Percentiles rank a stretch among this genome's conserved stretches.
Evolutionary conservation across 1,284 basidiomycete genomes (phyloP).

Genomic region (Ustilago trichophora): DNA sequence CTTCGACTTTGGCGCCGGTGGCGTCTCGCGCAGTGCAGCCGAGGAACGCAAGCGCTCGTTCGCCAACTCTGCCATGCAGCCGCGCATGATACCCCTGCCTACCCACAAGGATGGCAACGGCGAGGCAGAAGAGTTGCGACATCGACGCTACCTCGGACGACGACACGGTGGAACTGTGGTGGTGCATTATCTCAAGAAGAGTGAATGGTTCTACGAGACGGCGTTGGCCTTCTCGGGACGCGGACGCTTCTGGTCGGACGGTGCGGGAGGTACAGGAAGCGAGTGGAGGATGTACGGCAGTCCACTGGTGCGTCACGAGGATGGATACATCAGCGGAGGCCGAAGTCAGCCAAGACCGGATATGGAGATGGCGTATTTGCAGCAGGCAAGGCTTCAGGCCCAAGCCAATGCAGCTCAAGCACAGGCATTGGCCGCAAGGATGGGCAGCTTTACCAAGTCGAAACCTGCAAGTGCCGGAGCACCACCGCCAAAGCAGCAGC

Average conservation of each 20-base stretch:
- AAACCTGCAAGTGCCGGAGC: conserved; percentile 12
- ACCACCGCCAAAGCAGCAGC: not conserved
- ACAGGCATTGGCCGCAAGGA: conserved; percentile 25
- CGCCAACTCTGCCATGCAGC: conserved; percentile 27
- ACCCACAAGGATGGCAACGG: conserved; percentile 54
- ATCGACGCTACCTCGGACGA: conserved; percentile 58
- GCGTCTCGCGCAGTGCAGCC: conserved; percentile 36
- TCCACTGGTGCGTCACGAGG: conserved; percentile 52
- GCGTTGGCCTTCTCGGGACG: conserved; percentile 84
- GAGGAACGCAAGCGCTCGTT: conserved; percentile 37
- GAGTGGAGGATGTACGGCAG: conserved; percentile 61
- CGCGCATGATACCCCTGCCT: conserved; percentile 49
- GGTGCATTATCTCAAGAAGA: conserved; percentile 96
- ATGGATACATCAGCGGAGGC: conserved; percentile 49
- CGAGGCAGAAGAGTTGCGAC: conserved; percentile 71
- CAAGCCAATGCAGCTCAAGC: conserved; percentile 47
- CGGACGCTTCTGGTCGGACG: conserved; percentile 70
- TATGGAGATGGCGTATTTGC: conserved; percentile 48
- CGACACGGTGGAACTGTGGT: conserved; percentile 84
- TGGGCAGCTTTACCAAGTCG: conserved; percentile 49
- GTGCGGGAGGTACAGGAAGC: conserved; percentile 54
- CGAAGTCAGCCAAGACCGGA: conserved; percentile 50
- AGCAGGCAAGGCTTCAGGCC: conserved; percentile 40
- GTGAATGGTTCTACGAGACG: conserved; percentile 95
- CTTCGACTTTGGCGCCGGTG: conserved; percentile 43